A percentile compares a stretch with the other conserved stretches of the same genome.
These are phyloP conservation scores for Ophiostoma australiae DNA, from an alignment of 2,329 filamentous ascomycete species.

Conservation along the genomic window DNA sequence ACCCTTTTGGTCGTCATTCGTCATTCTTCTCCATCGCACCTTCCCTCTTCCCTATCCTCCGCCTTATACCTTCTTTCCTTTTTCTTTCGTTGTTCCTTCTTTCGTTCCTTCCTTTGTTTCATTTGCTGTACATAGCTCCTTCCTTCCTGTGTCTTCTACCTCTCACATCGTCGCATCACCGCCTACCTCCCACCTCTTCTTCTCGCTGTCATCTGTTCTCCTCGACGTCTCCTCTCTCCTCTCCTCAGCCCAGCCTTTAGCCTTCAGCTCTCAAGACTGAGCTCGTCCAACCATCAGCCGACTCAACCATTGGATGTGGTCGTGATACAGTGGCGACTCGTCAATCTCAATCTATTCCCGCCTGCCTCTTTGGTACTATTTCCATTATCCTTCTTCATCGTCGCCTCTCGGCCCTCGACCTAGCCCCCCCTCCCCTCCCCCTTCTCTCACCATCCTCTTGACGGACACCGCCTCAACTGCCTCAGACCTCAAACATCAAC, in stretches of 20 bases:
- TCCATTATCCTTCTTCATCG: background rate
- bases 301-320: conserved; percentile 5
- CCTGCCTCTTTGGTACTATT: background rate
- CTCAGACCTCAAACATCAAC: background rate
- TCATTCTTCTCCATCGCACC: conserved; percentile 5
- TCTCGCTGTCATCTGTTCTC: conserved; percentile 8
- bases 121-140: background rate
- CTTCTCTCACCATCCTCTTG: background rate
- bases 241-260: background rate
- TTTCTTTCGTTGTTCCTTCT: background rate
- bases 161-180: background rate
- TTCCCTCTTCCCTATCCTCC: background rate
- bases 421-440: background rate
- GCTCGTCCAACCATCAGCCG: conserved; percentile 4
- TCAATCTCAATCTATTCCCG: background rate
- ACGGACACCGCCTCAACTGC: conserved; percentile 1
- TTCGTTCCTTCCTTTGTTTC: background rate
- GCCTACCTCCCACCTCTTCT: background rate
- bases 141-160: background rate
- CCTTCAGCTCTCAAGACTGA: background rate
- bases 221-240: background rate
- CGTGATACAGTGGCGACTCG: conserved; percentile 6
- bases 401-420: background rate
- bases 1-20: background rate
- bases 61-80: background rate